Percentiles rank a stretch among this genome's conserved stretches.
phyloP scores from a whole-genome alignment of 1,284 basidiomycete genomes.

The Polyporus tsugae region DNA sequence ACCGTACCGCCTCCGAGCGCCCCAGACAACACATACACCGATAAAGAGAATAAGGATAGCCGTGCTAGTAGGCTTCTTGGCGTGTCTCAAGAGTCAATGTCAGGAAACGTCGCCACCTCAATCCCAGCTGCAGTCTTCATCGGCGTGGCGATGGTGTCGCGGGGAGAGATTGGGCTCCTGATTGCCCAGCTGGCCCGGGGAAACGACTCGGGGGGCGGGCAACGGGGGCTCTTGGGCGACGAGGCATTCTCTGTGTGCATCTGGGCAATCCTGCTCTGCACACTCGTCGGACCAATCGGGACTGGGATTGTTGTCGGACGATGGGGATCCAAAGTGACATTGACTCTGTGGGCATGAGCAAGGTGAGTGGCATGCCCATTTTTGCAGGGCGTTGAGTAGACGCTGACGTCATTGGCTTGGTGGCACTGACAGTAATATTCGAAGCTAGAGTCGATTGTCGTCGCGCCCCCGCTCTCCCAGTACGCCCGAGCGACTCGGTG shows the following conservation, averaged over 20 bases:
- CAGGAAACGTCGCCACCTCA: slow-evolving; percentile 6
- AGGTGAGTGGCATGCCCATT: background rate
- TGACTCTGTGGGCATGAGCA: slow-evolving; percentile 31
- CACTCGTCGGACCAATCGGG: slow-evolving; percentile 53
- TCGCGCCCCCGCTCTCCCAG: too few relatives aligned
- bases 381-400: slow-evolving; percentile 15
- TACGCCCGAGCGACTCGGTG: too few relatives aligned
- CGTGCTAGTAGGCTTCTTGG: background rate
- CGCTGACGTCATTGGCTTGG: slow-evolving; percentile 22
- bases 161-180: slow-evolving; percentile 61
- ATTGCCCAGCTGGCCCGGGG: slow-evolving; percentile 43
- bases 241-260: slow-evolving; percentile 54
- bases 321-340: slow-evolving; percentile 27
- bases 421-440: background rate
- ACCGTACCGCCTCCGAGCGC: too few relatives aligned
- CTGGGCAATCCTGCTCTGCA: slow-evolving; percentile 61
- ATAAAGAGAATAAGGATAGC: background rate
- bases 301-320: slow-evolving; percentile 44
- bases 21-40: background rate
- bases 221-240: slow-evolving; percentile 42
- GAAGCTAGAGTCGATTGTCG: too few relatives aligned
- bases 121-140: slow-evolving; percentile 36
- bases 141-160: slow-evolving; percentile 55
- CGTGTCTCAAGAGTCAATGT: background rate
- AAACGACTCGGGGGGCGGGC: slow-evolving; percentile 8